These are phyloP conservation scores for Centaurea solstitialis DNA, from an alignment of 129 eudicot genomes.

Conservation along the genomic window DNA sequence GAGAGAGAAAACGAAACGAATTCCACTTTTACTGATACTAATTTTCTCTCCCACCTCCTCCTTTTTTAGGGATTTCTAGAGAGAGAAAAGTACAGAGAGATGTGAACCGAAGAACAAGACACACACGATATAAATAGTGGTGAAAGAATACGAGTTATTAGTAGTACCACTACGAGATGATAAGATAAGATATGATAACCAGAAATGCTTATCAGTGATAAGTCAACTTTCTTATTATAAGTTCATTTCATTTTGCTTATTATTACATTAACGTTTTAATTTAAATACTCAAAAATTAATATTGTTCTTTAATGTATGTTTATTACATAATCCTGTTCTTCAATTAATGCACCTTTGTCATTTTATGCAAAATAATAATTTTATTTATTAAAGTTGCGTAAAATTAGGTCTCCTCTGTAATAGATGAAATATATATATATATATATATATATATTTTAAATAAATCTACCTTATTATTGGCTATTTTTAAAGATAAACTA, in stretches of 20 bases:
- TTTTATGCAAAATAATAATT: not conserved
- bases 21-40: conserved; percentile 4
- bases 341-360: not conserved
- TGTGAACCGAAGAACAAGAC: conserved; percentile 25
- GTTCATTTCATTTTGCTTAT: not conserved
- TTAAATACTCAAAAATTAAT: not conserved
- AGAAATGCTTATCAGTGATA: not conserved
- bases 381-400: not conserved
- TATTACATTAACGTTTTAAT: not conserved
- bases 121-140: conserved; percentile 26
- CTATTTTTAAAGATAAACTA: too few relatives aligned
- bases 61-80: conserved; percentile 35
- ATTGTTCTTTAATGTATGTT: not conserved
- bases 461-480: too few relatives aligned
- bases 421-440: too few relatives aligned
- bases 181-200: conserved; percentile 15
- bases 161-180: conserved; percentile 41
- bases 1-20: conserved; percentile 16
- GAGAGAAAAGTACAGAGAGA: conserved; percentile 21
- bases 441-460: too few relatives aligned
- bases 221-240: not conserved
- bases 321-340: not conserved
- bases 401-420: too few relatives aligned
- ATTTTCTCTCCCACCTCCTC: conserved; percentile 9
- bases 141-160: conserved; percentile 24